Percentiles rank a stretch among this genome's conserved stretches.
Conservation (phyloP, 129 eudicot species). For the Flaveria bidentis region DNA sequence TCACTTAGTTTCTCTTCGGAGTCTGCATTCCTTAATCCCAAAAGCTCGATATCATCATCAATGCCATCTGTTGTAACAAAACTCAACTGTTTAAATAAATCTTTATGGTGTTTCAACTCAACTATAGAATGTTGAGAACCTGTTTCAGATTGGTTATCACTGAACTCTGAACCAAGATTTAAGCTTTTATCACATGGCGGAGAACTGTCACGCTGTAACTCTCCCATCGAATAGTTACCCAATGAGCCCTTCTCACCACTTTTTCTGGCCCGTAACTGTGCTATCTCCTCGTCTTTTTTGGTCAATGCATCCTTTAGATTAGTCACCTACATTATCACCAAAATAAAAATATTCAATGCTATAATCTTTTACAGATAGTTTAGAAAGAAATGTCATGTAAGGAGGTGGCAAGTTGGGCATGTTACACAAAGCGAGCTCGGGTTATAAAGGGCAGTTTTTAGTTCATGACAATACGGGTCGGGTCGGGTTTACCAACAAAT, state of each 20-base stretch:
- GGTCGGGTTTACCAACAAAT: neutral
- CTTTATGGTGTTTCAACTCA: slow-evolving; percentile 51
- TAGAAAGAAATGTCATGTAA: neutral
- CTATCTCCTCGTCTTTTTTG: slow-evolving; percentile 70
- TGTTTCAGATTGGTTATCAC: slow-evolving; percentile 61
- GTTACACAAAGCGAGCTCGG: neutral
- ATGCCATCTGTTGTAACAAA: slow-evolving; percentile 30
- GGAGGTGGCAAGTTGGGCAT: neutral
- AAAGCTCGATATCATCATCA: slow-evolving; percentile 62
- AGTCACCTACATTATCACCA: slow-evolving; percentile 52
- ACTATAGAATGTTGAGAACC: slow-evolving; percentile 53
- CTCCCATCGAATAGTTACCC: slow-evolving; percentile 39
- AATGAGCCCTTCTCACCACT: slow-evolving; percentile 50
- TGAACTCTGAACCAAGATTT: slow-evolving; percentile 51
- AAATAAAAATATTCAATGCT: neutral
- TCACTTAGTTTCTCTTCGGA: slow-evolving; percentile 85
- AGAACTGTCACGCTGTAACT: slow-evolving; percentile 30
- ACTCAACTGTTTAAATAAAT: slow-evolving; percentile 48
- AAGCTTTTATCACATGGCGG: slow-evolving; percentile 32
- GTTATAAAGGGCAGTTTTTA: neutral
- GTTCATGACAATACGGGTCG: neutral
- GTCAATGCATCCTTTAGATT: slow-evolving; percentile 59
- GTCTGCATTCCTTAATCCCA: slow-evolving; percentile 76
- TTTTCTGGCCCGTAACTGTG: slow-evolving; percentile 39
- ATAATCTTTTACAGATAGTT: no score